Base-by-base conservation (phyloP, 1,139 yeast species). In the Kazachstania sp. region DNA sequence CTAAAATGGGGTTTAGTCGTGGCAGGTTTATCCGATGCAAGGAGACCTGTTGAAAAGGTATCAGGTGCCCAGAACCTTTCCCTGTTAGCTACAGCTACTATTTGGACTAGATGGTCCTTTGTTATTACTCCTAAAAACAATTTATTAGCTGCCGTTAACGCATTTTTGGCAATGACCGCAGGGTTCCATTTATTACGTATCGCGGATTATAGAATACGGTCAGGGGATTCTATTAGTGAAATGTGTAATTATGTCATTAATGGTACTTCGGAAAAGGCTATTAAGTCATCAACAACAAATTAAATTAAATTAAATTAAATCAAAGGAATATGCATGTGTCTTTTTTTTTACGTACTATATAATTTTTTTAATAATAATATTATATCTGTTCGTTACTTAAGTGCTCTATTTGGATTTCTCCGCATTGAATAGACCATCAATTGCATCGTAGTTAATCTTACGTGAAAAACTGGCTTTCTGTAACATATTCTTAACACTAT, bases 51-150 rank as follows among this genome's bases (percentile, higher is more conserved):
- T 41, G 97, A 90, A 63, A 83, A 83, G 59, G 74, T 92, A 47
- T 82, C 94, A 44, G 97, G 97, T 51, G 84, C 96, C 29, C 98
- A 90, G 68, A 96, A 87, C 67, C 48, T 61, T 39, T 95, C 98
- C 1, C 74, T 92, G 50, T 76, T 86, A 58, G 90, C 92, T 44
- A 92, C 98, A 1, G 97, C 97, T 48, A 80, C 79, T 48, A 88
- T 92, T 61, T 92, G 98, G 98, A 92, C 98, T 39, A 81, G 98
- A 66, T 92, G 98, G 98, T 90, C 97, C 26, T 78, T 88, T 67
- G 94, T 88, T 52, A 92, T 92, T 64, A 80, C 74, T 59, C 98
- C 98, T 47, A 83, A 86, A 69, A 92, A 92, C 70, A 74, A 77
- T 58, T 73, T 92, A 51, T 74, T 92, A 59, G 98, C 97, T 7